Conservation (phyloP, 768 basidiomycete species). For the Pholiota microspora region DNA sequence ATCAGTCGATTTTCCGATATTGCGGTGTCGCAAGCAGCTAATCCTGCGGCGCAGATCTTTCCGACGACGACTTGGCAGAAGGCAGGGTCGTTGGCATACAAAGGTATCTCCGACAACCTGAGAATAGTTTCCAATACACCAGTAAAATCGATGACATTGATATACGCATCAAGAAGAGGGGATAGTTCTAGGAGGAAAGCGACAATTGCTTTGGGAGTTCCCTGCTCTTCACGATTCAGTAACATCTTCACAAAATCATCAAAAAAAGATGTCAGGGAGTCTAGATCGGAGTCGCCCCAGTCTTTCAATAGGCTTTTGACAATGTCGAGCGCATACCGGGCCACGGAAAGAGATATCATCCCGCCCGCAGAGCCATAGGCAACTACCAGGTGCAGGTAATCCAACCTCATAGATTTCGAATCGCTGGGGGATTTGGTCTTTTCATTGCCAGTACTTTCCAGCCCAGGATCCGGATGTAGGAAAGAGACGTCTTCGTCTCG, state of each 20-base stretch:
- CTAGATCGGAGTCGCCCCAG: conserved; percentile 29
- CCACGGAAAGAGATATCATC: conserved; percentile 35
- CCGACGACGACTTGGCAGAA: conserved; percentile 48
- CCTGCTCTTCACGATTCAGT: conserved; percentile 44
- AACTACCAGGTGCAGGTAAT: conserved; percentile 57
- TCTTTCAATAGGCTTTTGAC: conserved; percentile 58
- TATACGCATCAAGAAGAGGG: conserved; percentile 53
- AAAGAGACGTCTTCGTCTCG: conserved; percentile 27
- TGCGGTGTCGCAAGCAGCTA: conserved; percentile 47
- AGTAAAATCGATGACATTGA: conserved; percentile 52
- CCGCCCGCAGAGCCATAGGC: conserved; percentile 53
- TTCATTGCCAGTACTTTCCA: conserved; percentile 35
- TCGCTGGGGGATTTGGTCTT: conserved; percentile 53
- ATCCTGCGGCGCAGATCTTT: conserved; percentile 43
- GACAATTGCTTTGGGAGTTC: conserved; percentile 46
- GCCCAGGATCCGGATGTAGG: conserved; percentile 21
- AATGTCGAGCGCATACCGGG: conserved; percentile 51
- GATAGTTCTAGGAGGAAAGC: conserved; percentile 53
- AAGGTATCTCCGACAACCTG: conserved; percentile 39
- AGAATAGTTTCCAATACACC: conserved; percentile 52
- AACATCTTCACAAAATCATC: conserved; percentile 47
- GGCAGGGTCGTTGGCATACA: conserved; percentile 47
- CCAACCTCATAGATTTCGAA: conserved; percentile 55
- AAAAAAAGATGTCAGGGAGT: conserved; percentile 50
- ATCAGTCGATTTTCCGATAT: conserved; percentile 39